Evolutionary conservation across 768 basidiomycete genomes (phyloP), one percentile per base, ranked within the genome.

Genomic region (Daedaleopsis nitida): DNA sequence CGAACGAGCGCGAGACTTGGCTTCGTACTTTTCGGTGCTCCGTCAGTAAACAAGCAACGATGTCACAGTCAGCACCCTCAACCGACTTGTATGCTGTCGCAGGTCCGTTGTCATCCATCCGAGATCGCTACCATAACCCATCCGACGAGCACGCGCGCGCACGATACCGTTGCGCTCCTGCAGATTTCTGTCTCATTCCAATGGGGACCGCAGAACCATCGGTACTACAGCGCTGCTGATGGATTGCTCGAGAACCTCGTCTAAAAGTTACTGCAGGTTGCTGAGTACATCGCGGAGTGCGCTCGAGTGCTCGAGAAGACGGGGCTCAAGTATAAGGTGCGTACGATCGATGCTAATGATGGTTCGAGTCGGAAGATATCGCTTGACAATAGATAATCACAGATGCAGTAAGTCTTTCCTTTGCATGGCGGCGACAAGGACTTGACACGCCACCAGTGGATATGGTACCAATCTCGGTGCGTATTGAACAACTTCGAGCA

Each of bases 401-500:
- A 91, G 88, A 83, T 92, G 81, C 89, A 91, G 89, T 86, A 72
- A 81, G 83, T 73, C 14, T 43, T 44, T 27, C n/a, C 3, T 42
- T 12, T 17, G 39, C 4, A 12, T 42, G 13, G 17, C 17, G 11
- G 39, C 27, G 27, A 32, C 7, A n/a, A 32, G 27, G 27, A 32
- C 7, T 7, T 32, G 27, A 32, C 27, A 32, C 27, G 32, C 27
- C 3, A 32, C 16, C 62, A 94, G 93, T 68, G 93, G 92, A 6
- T 97, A 96, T 69, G 95, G 95, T 21, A 97, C 96, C 1, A 96
- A 96, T 71, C 68, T 96, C 43, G 93, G 91, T 83, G 65, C 47
- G 76, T 38, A 24, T 35, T 23, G 52, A 38, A 10, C 4, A 8
- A 44, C 5, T 23, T 1, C 8, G 19, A n/a, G n/a, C n/a, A 43